Evolutionary conservation across 495 filamentous ascomycete genomes (phyloP), one percentile per base, ranked within the genome.

Genomic region (Aeminium ludgeri): DNA sequence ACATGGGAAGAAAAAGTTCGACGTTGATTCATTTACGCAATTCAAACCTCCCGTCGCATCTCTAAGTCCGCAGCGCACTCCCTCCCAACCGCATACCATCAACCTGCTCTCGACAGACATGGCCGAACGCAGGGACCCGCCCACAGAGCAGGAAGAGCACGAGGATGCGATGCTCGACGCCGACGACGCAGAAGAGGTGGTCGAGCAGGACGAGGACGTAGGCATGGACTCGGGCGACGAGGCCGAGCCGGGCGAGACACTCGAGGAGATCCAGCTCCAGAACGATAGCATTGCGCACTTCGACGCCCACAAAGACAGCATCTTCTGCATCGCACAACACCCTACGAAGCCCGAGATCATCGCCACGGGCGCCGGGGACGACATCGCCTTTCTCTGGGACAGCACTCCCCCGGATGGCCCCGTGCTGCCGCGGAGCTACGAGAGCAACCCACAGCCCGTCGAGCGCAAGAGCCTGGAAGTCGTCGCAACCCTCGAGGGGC

Each of bases 281-380:
- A 96, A 96, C 63, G 86, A 96, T 66, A 86, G 81, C 44, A 64
- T 73, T 44, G 91, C 86, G 38, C 83, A 93, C 63, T 94, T 95
- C 59, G 89, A 95, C 62, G 55, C 56, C 1, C 85, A 93, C 66
- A 76, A 68, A 35, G 84, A 94, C 65, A 81, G 75, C 34, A 78
- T 99, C 40, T 96, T 93, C 65, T 78, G 79, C 56, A 82, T 99
- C 53, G 83, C 85, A 23, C 82, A 89, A 50, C 91, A 99, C 56
- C 91, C 91, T 2, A 61, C 76, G 10, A 66, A 79, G 50, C 76
- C 80, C 20, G 64, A 74, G 13, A 76, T 93, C 34, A 66, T 95
- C 44, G 76, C 87, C 10, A 93, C 86, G 0, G 91, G 89, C 34
- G 86, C 85, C 30, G 74, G 74, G 48, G 78, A 82, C 56, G 89